Evolutionary conservation across 139 green algal species (phyloP), one percentile per base, ranked within the genome.

Genomic region (Eudorina sp.): DNA sequence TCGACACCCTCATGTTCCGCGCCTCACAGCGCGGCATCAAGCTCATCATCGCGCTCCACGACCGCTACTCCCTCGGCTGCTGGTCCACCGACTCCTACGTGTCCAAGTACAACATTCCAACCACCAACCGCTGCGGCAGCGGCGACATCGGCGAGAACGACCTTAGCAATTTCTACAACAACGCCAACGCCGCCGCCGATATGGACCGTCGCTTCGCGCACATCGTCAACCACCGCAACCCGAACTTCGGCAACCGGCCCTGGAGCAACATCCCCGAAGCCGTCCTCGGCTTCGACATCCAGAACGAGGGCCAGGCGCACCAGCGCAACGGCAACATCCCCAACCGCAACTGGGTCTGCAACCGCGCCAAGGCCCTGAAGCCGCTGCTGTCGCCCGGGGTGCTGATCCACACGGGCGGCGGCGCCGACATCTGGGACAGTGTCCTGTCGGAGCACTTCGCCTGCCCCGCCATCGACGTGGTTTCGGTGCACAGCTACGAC

Each of bases 51-150:
- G 29, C 64, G 34, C 18, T 73, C 25, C 64, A 73, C 29, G 64
- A 73, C 16, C 64, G 64, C n/a, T 73, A 73, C 18, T 73, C 64
- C 27, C 64, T 73, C 27, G 64, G 64, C 64, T 73, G 64, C 64
- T 73, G 64, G 64, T 43, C 25, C n/a, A 23, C 25, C 27, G 64
- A 73, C 64, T 23, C 64, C 13, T 73, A 73, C 64, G 64, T 73
- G 29, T 27, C 18, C 5, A 73, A 73, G 64, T 73, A 73, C 64
- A 13, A 6, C 9, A 73, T 73, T 40, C 64, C 64, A 36, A 41
- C 18, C 3, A 73, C 29, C 25, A 40, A 13, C 64, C 25, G 18
- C 34, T 73, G 64, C 64, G 64, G 64, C 13, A 73, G 27, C 34
- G 29, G 29, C 34, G 25, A 13, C 29, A 11, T 41, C 64, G 64